Percentiles rank a stretch among this genome's conserved stretches.
Evolutionary conservation across 2,329 filamentous ascomycete genomes (phyloP).

Genomic region (Phialophora verrucosa): DNA sequence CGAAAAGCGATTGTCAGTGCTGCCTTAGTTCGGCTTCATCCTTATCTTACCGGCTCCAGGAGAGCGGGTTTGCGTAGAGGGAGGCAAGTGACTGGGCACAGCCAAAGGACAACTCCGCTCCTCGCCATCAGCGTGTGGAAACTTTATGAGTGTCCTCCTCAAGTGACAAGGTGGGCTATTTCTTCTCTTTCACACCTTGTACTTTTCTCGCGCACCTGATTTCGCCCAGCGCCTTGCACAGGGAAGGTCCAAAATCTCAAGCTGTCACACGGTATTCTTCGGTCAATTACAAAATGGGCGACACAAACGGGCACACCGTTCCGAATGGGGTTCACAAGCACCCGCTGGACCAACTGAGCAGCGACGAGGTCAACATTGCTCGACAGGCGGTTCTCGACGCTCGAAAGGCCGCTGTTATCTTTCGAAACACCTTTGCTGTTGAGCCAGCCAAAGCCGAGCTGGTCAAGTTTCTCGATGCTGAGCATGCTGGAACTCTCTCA

Average conservation of each 20-base stretch:
- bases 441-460: constrained; percentile 58
- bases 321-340: constrained; percentile 43
- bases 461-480: constrained; percentile 55
- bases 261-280: not conserved
- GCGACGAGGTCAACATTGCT: constrained; percentile 60
- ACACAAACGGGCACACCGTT: constrained; percentile 20
- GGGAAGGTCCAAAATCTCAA: not conserved
- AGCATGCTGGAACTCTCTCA: constrained; percentile 52
- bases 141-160: constrained; percentile 1
- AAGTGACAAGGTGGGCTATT: not conserved
- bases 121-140: not conserved
- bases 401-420: constrained; percentile 48
- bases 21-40: not conserved
- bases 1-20: not conserved
- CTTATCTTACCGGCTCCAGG: not conserved
- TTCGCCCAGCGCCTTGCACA: not conserved
- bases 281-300: constrained; percentile 5
- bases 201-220: not conserved
- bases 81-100: not conserved
- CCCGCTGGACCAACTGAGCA: constrained; percentile 62
- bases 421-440: constrained; percentile 57
- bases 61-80: not conserved
- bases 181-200: not conserved
- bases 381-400: constrained; percentile 56
- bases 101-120: constrained; percentile 8